These are phyloP conservation scores for Citrus glauca DNA, from an alignment of 345 rosid species.

Conservation along the genomic window DNA sequence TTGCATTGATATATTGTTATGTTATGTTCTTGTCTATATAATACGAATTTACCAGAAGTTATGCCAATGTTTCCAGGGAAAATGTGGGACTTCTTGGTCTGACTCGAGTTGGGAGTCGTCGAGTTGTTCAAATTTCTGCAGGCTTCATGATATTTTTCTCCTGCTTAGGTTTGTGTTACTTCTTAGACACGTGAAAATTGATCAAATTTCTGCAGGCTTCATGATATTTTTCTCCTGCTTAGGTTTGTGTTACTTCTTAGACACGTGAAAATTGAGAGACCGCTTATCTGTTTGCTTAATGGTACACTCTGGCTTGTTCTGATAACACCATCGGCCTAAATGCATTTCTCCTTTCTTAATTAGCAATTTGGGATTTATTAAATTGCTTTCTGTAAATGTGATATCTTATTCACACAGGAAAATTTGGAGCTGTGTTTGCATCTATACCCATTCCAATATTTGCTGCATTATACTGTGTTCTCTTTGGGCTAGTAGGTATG, in stretches of 20 bases:
- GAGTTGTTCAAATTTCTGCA: slow-evolving; percentile 93
- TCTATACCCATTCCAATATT: slow-evolving; percentile 92
- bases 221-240: too few species aligned
- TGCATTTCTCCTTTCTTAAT: background rate
- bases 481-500: slow-evolving; percentile 87
- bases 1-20: background rate
- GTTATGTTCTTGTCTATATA: background rate
- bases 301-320: background rate
- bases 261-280: slow-evolving; percentile 9
- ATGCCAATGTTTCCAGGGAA: slow-evolving; percentile 51
- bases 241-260: too few species aligned
- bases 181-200: background rate
- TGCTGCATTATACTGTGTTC: slow-evolving; percentile 81
- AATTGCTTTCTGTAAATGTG: background rate
- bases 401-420: slow-evolving; percentile 44
- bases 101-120: slow-evolving; percentile 94
- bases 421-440: slow-evolving; percentile 96
- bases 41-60: background rate
- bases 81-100: slow-evolving; percentile 94
- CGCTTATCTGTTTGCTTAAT: background rate
- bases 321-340: background rate
- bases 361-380: too few species aligned
- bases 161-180: slow-evolving; percentile 44
- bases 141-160: slow-evolving; percentile 98
- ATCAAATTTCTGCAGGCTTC: too few species aligned